A percentile compares a stretch with the other conserved stretches of the same genome.
Conservation (phyloP, 1,284 basidiomycete genomes). For the Pyrrhoderma lamaoense region DNA sequence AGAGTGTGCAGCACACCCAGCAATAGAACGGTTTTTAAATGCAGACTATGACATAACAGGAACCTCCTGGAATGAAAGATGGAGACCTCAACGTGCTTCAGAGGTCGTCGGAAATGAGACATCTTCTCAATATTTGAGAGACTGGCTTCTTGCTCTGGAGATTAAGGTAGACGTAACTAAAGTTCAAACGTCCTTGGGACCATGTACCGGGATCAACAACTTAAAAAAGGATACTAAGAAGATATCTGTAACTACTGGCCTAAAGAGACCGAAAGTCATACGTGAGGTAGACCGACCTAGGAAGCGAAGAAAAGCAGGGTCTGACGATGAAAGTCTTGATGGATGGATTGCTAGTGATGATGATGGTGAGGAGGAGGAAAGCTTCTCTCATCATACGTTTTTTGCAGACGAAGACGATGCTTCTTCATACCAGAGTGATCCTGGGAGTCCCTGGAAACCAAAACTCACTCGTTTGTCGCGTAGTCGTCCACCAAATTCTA, state of each 20-base stretch:
- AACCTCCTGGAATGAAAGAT: constrained; percentile 66
- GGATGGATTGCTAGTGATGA: constrained; percentile 27
- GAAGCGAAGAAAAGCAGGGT: constrained; percentile 21
- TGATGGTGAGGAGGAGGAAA: constrained; percentile 28
- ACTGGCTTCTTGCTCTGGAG: constrained; percentile 73
- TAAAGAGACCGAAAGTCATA: constrained; percentile 23
- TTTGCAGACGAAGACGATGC: constrained; percentile 14
- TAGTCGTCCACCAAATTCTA: neutral
- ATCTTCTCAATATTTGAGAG: constrained; percentile 67
- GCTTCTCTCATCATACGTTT: constrained; percentile 21
- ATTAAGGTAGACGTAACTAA: constrained; percentile 34
- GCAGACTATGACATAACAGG: constrained; percentile 16
- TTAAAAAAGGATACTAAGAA: constrained; percentile 22
- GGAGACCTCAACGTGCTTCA: constrained; percentile 63
- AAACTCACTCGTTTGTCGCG: constrained; percentile 14
- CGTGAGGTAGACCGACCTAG: constrained; percentile 20
- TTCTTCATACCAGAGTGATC: constrained; percentile 10
- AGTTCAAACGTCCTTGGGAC: constrained; percentile 12
- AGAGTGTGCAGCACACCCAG: constrained; percentile 30
- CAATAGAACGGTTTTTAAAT: constrained; percentile 41
- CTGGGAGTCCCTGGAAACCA: constrained; percentile 14
- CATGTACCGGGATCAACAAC: constrained; percentile 12
- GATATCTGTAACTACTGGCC: neutral
- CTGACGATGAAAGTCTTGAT: constrained; percentile 24
- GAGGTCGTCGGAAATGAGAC: constrained; percentile 80